Evolutionary conservation across 2,329 filamentous ascomycete genomes (phyloP).

Genomic region (Colletotrichum sp.): DNA sequence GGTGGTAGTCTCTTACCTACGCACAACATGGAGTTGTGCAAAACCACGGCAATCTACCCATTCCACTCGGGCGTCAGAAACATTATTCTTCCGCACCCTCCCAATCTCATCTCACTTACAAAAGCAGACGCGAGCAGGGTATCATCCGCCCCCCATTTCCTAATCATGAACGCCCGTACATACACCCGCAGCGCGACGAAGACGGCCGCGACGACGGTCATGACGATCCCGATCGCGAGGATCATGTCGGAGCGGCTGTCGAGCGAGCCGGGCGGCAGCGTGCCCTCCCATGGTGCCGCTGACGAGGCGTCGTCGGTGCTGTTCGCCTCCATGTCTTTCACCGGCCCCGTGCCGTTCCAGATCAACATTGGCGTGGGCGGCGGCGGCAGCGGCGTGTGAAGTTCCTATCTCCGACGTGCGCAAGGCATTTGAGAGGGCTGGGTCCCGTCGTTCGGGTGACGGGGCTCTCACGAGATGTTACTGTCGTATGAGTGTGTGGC

Average conservation of each 20-base stretch:
- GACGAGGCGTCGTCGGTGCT: not conserved
- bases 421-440: not conserved
- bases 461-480: not conserved
- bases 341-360: not conserved
- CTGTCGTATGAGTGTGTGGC: too few species aligned
- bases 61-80: not conserved
- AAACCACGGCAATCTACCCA: not conserved
- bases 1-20: not conserved
- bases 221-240: not conserved
- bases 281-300: not conserved
- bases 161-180: conserved; percentile 27
- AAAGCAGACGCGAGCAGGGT: not conserved
- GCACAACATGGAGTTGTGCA: not conserved
- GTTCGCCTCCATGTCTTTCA: not conserved
- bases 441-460: not conserved
- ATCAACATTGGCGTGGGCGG: not conserved
- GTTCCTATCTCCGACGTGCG: not conserved
- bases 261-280: not conserved
- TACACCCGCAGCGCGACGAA: conserved; percentile 19
- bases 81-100: too few species aligned
- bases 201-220: not conserved
- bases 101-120: not conserved
- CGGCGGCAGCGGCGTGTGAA: not conserved
- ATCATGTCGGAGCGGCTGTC: not conserved
- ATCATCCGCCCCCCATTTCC: conserved; percentile 30